A percentile compares a stretch with the other conserved stretches of the same genome.
Evolutionary conservation across 176 grass and related monocot genomes (phyloP).

Genomic region (Aegilops sharonensis): DNA sequence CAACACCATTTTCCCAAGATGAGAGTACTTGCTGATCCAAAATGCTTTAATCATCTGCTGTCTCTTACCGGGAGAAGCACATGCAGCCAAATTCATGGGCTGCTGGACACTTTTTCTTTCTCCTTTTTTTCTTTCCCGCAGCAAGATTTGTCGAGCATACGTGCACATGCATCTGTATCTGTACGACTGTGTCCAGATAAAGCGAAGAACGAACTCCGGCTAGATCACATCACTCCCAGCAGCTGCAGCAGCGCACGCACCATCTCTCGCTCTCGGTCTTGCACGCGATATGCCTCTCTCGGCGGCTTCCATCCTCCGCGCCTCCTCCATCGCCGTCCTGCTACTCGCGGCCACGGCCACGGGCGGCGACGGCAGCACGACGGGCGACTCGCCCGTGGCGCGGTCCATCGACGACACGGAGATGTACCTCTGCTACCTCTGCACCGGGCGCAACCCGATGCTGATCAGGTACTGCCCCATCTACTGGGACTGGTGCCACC

Average conservation of each 20-base stretch:
- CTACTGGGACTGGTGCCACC: constrained; percentile 37
- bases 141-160: background rate
- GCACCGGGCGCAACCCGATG: constrained; percentile 30
- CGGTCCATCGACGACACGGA: background rate
- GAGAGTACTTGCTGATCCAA: background rate
- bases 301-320: background rate
- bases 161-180: background rate
- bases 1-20: too few species aligned
- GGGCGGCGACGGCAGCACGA: background rate
- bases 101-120: background rate
- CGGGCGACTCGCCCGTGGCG: background rate
- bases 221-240: background rate
- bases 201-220: background rate
- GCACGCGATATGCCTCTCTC: constrained; percentile 17
- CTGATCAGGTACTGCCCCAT: constrained; percentile 35
- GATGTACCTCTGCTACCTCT: constrained; percentile 47
- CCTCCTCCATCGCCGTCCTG: background rate
- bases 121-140: background rate
- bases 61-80: background rate
- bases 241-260: background rate
- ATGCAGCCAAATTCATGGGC: background rate
- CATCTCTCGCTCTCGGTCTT: background rate
- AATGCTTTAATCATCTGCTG: background rate
- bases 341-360: background rate
- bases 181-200: background rate